phyloP scores from a whole-genome alignment of 108 stramenopile genomes.

The Nitzschia sp. region DNA sequence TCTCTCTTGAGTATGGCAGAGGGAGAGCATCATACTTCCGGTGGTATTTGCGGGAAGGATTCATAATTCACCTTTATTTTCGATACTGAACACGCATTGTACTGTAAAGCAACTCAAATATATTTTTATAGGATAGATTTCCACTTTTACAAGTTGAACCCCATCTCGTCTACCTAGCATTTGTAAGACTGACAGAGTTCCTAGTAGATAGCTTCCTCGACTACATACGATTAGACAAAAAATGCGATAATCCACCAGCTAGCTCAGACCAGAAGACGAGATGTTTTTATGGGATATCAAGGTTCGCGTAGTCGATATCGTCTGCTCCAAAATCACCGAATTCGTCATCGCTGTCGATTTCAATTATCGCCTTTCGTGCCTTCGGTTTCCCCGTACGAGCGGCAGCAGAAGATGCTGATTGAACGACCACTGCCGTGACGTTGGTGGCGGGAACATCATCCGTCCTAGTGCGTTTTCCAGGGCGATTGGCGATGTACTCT shows the following conservation, averaged over 20 bases:
- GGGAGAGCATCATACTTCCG: conserved; percentile 47
- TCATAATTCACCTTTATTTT: background rate
- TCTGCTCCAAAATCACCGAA: conserved; percentile 48
- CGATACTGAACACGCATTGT: too few species aligned
- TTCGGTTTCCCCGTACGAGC: conserved; percentile 1
- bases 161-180: too few species aligned
- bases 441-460: background rate
- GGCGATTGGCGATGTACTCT: conserved; percentile 34
- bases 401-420: background rate
- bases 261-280: too few species aligned
- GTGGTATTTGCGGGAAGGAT: conserved; percentile 61
- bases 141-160: too few species aligned
- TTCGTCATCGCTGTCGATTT: conserved; percentile 32
- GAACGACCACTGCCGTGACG: background rate
- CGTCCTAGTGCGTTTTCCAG: background rate
- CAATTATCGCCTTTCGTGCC: conserved; percentile 12
- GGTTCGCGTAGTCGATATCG: conserved; percentile 28
- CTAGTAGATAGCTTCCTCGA: too few species aligned
- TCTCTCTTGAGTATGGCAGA: conserved; percentile 51
- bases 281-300: background rate
- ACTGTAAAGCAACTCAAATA: too few species aligned
- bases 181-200: too few species aligned
- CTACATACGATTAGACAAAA: too few species aligned
- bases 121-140: too few species aligned
- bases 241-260: too few species aligned